Conservation (phyloP, 345 rosid genomes). For the Lenwebbia sp. region DNA sequence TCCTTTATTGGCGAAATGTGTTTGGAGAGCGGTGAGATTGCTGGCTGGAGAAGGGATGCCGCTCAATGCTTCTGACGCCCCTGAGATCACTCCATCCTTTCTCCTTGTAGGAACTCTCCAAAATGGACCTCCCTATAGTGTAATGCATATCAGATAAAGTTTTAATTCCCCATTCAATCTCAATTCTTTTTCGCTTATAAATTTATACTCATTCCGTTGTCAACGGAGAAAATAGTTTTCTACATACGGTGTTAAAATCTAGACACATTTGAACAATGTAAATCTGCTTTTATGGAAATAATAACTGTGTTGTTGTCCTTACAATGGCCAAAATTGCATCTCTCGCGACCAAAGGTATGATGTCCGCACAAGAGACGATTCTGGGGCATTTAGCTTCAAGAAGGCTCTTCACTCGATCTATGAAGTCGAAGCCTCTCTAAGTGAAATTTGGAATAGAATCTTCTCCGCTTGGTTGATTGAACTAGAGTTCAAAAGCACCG, state of each 20-base stretch:
- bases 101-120: constrained; percentile 89
- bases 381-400: no score
- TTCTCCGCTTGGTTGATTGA: constrained; percentile 46
- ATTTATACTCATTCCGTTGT: neutral
- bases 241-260: neutral
- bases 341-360: constrained; percentile 54
- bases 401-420: constrained; percentile 52
- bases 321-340: constrained; percentile 60
- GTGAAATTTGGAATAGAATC: constrained; percentile 54
- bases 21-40: constrained; percentile 48
- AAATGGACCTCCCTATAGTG: constrained; percentile 55
- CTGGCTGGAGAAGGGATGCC: constrained; percentile 53
- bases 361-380: constrained; percentile 76
- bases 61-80: constrained; percentile 35
- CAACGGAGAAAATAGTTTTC: neutral
- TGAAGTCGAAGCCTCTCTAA: constrained; percentile 61
- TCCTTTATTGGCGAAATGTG: constrained; percentile 46
- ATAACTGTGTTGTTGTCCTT: constrained; percentile 1
- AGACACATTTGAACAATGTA: neutral
- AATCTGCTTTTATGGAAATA: neutral
- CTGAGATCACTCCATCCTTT: constrained; percentile 66
- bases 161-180: neutral
- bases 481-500: constrained; percentile 65
- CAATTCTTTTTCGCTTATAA: neutral
- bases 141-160: neutral